Conservation (phyloP, 208 protist species). For the Trypanosoma vivax region DNA sequence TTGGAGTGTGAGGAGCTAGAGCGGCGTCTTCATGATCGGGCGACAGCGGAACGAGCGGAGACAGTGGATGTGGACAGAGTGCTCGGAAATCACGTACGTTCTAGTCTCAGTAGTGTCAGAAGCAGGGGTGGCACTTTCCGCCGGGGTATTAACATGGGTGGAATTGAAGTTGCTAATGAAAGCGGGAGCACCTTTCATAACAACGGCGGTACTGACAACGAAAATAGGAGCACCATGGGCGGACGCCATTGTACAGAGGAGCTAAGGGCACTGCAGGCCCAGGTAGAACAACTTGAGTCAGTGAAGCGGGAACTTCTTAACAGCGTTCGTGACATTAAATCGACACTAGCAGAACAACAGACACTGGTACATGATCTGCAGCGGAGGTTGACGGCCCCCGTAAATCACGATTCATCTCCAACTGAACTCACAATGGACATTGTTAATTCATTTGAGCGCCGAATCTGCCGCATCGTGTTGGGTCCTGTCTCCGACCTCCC, state of each 20-base stretch:
- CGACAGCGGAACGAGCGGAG: conserved; percentile 25
- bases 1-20: conserved; percentile 23
- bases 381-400: background rate
- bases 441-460: conserved; percentile 13
- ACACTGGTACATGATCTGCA: conserved; percentile 9
- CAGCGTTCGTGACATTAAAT: conserved; percentile 11
- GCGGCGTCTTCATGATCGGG: conserved; percentile 27
- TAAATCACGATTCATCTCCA: background rate
- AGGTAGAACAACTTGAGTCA: conserved; percentile 46
- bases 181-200: too few species aligned
- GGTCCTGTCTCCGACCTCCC: conserved; percentile 29
- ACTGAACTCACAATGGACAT: background rate
- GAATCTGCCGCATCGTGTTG: conserved; percentile 13
- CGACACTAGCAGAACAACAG: conserved; percentile 7
- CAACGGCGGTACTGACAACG: conserved; percentile 2
- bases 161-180: too few species aligned
- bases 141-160: too few species aligned
- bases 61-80: conserved; percentile 29
- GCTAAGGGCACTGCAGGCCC: conserved; percentile 5
- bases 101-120: background rate
- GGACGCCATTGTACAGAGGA: conserved; percentile 7
- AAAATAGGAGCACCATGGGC: background rate
- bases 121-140: background rate
- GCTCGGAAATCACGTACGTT: conserved; percentile 5
- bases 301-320: conserved; percentile 37